A percentile compares a stretch with the other conserved stretches of the same genome.
These are phyloP conservation scores for Akanthomyces dipterigenus DNA, from an alignment of 2,329 filamentous ascomycete genomes.

Conservation along the genomic window DNA sequence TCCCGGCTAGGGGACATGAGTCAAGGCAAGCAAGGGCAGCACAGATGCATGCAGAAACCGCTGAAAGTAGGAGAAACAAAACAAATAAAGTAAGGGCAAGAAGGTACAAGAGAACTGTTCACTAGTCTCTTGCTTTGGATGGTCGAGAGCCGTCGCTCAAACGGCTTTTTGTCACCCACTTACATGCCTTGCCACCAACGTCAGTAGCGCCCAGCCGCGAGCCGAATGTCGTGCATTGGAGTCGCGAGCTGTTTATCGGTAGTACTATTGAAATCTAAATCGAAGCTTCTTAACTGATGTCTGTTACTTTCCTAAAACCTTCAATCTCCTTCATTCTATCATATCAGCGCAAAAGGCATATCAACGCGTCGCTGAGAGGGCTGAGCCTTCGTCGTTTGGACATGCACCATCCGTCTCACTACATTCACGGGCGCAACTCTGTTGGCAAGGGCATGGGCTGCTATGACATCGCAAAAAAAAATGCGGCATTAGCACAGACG, in stretches of 20 bases:
- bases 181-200: too few species aligned
- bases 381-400: neutral
- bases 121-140: too few species aligned
- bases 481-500: slow-evolving; percentile 24
- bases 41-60: too few species aligned
- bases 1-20: too few species aligned
- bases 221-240: neutral
- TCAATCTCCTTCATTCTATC: neutral
- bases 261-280: neutral
- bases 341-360: neutral
- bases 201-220: neutral
- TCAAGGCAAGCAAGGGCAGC: too few species aligned
- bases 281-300: neutral
- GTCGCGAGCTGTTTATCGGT: neutral
- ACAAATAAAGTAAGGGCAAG: too few species aligned
- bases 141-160: too few species aligned
- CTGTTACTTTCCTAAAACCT: neutral
- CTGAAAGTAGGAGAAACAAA: too few species aligned
- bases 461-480: slow-evolving; percentile 21
- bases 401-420: neutral
- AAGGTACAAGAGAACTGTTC: too few species aligned
- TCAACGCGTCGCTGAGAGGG: neutral
- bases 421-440: neutral
- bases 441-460: slow-evolving; percentile 23
- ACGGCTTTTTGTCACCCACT: too few species aligned